Evolutionary conservation across 768 basidiomycete species (phyloP).

Genomic region (Leucogyrophana mollusca): DNA sequence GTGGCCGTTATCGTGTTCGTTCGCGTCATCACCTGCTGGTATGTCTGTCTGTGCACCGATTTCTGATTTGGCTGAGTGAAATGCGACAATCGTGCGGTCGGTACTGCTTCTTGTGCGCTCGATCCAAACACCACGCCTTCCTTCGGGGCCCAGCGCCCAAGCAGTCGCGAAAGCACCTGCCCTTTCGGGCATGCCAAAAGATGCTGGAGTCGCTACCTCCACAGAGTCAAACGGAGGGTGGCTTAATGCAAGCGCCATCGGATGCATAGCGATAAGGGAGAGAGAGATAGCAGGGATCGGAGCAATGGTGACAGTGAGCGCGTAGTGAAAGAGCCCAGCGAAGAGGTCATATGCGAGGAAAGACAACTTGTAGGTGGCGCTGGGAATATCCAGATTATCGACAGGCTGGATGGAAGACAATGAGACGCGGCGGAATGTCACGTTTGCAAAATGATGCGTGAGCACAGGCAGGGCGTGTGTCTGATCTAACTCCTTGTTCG

Average conservation of each 20-base stretch:
- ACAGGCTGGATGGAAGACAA: slow-evolving; percentile 39
- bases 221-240: not conserved
- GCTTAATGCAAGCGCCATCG: slow-evolving; percentile 39
- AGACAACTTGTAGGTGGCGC: slow-evolving; percentile 35
- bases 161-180: slow-evolving; percentile 11
- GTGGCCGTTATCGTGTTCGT: not conserved
- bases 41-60: no score
- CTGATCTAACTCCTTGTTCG: slow-evolving; percentile 10
- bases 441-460: slow-evolving; percentile 20
- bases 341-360: slow-evolving; percentile 41
- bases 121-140: slow-evolving; percentile 24
- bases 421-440: slow-evolving; percentile 37
- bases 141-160: slow-evolving; percentile 17
- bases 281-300: slow-evolving; percentile 37
- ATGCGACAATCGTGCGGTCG: slow-evolving; percentile 20
- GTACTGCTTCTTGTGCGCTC: slow-evolving; percentile 15
- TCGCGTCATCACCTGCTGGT: not conserved
- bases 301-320: slow-evolving; percentile 30
- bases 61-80: slow-evolving; percentile 15
- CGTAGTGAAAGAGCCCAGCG: slow-evolving; percentile 52
- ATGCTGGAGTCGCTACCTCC: no score
- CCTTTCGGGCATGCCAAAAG: not conserved
- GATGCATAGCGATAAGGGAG: slow-evolving; percentile 40
- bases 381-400: slow-evolving; percentile 24
- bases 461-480: slow-evolving; percentile 14